Base-by-base conservation (phyloP, 202 grass and related monocot species). In the Eragrostis tef region DNA sequence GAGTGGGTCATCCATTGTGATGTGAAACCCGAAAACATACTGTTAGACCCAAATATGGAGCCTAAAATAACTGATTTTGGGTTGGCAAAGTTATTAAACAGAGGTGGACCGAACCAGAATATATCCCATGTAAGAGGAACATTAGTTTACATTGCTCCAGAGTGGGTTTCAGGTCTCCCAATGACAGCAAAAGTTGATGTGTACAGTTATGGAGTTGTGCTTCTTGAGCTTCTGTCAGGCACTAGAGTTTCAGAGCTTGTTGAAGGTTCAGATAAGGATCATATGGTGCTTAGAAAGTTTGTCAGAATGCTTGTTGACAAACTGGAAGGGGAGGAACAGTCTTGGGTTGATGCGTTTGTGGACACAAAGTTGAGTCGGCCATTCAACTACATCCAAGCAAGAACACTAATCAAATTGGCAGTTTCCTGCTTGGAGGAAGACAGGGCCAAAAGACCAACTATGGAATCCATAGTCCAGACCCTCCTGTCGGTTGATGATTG, bases 1-100 rank as follows among this genome's bases (percentile, higher is more conserved):
- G 90, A 92, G 60, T 92, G 90, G 90, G 84, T 92, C 45, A 87
- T 89, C 54, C 90, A 92, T 48, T 92, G 90, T 24, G 77, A 90
- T 17, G 63, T 89, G 72, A 93, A 92, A 67, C 90, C 90, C 24
- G 90, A 89, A 67, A 92, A 92, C 16, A 92, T 89, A 75, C 54
- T 92, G 64, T 62, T 92, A 52, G 90, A 92, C 58, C 29, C 60
- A 31, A 36, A 83, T 42, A 82, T 86, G 6, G 83, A 89, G 47
- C 86, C 90, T 51, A 92, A 92, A 79, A 92, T 92, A 78, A 67
- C 78, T 6, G 88, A 90, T 74, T 88, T 94, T 63, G 83, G 86
- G 25, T 67, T 94, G 89, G 83, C 72, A 1, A 91, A 91, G 75
- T 19, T 91, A 43, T 70, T 88, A 62, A 83, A 89, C 12, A 87